Evolutionary conservation across 768 basidiomycete genomes (phyloP).

Genomic region (Sutorius australiensis): DNA sequence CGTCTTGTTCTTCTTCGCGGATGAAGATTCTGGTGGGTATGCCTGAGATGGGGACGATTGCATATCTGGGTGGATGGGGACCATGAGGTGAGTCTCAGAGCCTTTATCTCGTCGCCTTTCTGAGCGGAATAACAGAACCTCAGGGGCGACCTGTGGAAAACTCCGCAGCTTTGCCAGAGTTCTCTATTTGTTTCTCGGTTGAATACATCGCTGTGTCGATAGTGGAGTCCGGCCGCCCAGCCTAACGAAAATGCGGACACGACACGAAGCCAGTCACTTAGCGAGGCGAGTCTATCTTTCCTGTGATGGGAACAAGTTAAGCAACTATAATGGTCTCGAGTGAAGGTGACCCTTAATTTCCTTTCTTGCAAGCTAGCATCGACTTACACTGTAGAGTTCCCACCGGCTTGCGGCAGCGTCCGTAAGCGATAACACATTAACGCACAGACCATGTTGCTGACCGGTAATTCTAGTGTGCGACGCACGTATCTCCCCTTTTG

Average conservation of each 20-base stretch:
- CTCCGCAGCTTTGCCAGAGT: too few relatives aligned
- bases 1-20: constrained; percentile 19
- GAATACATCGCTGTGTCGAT: too few relatives aligned
- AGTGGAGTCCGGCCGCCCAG: too few relatives aligned
- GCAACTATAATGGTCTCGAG: too few relatives aligned
- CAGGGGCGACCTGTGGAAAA: background rate
- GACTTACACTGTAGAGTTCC: background rate
- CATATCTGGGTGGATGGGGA: constrained; percentile 12
- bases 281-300: too few relatives aligned
- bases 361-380: background rate
- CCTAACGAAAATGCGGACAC: too few relatives aligned
- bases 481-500: too few relatives aligned
- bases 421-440: background rate
- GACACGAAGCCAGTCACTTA: too few relatives aligned
- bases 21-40: constrained; percentile 1
- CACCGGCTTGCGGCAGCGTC: background rate
- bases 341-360: background rate
- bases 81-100: constrained; percentile 16
- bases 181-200: too few relatives aligned
- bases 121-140: background rate
- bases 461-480: background rate
- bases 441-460: background rate
- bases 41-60: constrained; percentile 10
- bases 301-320: too few relatives aligned
- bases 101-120: background rate